Evolutionary conservation across 2,329 filamentous ascomycete species (phyloP), one percentile per base, ranked within the genome.

Genomic region (Chaetoscypha palmicola): DNA sequence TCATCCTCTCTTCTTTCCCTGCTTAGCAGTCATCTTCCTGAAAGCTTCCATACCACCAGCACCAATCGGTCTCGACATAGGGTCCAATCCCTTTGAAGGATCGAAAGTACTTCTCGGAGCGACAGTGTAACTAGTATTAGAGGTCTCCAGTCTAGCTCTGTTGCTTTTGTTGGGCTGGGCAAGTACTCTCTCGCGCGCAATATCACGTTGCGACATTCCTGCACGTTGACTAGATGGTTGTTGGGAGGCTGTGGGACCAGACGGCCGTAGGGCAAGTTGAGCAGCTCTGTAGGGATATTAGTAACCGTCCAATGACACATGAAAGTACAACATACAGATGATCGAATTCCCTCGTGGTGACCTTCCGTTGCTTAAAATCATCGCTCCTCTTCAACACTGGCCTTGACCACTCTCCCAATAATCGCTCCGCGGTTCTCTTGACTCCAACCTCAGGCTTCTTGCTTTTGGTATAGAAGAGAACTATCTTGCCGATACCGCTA

Each of bases 391-490:
- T 91, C 42, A 98, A 73, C 51, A 98, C 94, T 3, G 91, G 90
- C 31, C 92, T 76, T 52, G 89, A 95, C 92, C 92, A 98, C 62
- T 97, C 91, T 45, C 86, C 87, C 45, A 96, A 73, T n/a, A 97
- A 72, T 38, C 86, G 80, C 69, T 97, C 90, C 0, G 92, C 92
- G 68, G 90, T 87, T 54, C 91, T 82, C 72, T 96, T 96, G 71
- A 98, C 96, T 49, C 74, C 76, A 3, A 83, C 72, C 66, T 97
- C 87, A 1, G 90, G 85, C 54, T 87, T 83, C 69, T 90, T 94
- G 71, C 86, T 94, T 67, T 90, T 90, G 39, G 90, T 96, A 68
- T 98, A 98, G 69, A 96, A 98, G 50, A 94, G 78, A 41, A 96
- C 84, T 37, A 98, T 88, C 64, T 96, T 96, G 61, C 92, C 92